Conservation (phyloP, 2,329 filamentous ascomycete genomes). For the Trichoderma sp. region DNA sequence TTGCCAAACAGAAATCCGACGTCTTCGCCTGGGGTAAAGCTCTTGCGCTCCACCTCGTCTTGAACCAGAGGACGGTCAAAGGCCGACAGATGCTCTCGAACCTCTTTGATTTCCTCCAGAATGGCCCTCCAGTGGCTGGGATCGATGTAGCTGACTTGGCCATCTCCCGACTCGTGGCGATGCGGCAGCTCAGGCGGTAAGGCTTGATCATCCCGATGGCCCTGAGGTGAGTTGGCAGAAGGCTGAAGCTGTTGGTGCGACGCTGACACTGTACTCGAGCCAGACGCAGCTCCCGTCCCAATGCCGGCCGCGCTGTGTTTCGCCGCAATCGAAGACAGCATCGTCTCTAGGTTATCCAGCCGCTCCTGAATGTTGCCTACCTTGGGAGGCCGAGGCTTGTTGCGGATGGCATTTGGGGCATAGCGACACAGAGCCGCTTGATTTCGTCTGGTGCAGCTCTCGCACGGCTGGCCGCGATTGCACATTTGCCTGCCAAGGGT, state of each 20-base stretch:
- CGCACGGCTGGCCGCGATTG: conserved; percentile 8
- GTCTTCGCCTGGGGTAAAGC: neutral
- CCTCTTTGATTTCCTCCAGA: conserved; percentile 7
- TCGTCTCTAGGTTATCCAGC: neutral
- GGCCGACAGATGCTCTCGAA: neutral
- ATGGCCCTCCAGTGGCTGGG: conserved; percentile 4
- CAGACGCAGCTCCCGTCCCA: neutral
- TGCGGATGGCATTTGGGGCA: conserved; percentile 2
- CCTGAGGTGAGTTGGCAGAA: neutral
- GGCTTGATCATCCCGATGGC: neutral
- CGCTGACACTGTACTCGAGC: neutral
- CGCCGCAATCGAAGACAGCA: neutral
- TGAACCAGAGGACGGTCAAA: neutral
- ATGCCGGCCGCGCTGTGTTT: neutral
- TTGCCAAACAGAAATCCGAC: neutral
- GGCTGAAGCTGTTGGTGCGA: neutral
- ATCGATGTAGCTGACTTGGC: conserved; percentile 1
- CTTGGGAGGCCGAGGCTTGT: conserved; percentile 2
- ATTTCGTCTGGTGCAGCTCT: neutral
- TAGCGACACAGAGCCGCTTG: conserved; percentile 1
- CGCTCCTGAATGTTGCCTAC: neutral
- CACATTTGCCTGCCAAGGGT: conserved; percentile 2
- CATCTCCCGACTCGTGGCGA: neutral
- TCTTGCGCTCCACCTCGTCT: neutral
- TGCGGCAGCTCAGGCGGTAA: conserved; percentile 1